Base-by-base conservation (phyloP, 805 yeast genomes). In the Debaryomyces hansenii region DNA sequence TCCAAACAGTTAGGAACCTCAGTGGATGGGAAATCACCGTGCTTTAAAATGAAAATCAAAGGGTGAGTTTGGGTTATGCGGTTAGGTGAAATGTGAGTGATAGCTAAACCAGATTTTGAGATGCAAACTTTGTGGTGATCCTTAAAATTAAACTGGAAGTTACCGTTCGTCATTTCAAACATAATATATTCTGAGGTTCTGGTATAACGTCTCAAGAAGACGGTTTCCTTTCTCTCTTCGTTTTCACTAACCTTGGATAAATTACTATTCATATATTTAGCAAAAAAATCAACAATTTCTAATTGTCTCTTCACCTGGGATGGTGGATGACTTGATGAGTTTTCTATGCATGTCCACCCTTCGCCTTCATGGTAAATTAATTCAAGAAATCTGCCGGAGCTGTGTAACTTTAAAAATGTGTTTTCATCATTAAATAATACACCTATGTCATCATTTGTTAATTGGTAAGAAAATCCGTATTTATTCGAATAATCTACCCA, bases 401-500 rank as follows among this genome's bases (percentile, higher is more conserved):
- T 82, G 46, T 78, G 77, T 56, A 84, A 72, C 65, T 89, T 84
- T 48, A 92, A 75, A 55, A 94, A 81, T 4, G 96, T 85, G 47
- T 87, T 84, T 15, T 88, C 87, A 57, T 89, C 92, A 55, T 89
- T 88, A 70, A 91, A 92, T 48, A 87, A 72, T 11, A 91, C 96
- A 16, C 97, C 98, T 54, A 90, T 87, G 53, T 87, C 87, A 49
- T 92, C 94, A 39, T 90, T 87, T 16, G 92, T 87, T 47, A 94
- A 71, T 62, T 94, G 96, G 64, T 92, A 94, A 4, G 97, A 88
- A 61, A 94, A 85, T 1, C 99, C 99, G 66, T 92, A 95, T 64
- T 87, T 90, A 69, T 91, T 90, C 21, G 97, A 87, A 64, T 92
- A 94, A 64, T 94, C 99, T 24, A 95, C 98, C 99, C 99, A 94